Evolutionary conservation across 305 asterid species (phyloP), one percentile per base, ranked within the genome.

Genomic region (Ilex paraguariensis): DNA sequence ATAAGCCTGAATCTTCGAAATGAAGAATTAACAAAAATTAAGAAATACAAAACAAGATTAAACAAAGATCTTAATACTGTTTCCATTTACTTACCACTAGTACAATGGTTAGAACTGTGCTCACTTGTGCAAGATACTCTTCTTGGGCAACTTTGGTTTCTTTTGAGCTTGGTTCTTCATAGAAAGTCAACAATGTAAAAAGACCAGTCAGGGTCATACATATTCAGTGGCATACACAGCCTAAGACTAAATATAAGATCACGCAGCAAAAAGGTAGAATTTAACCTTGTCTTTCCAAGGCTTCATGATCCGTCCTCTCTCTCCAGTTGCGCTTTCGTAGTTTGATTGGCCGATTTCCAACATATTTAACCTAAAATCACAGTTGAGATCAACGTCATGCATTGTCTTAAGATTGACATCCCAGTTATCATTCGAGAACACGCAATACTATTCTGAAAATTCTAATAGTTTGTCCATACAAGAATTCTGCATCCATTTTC

Each of bases 301-400:
- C 96, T 2, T 81, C 87, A 28, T 40, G 54, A 72, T 90, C 96
- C 49, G 90, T 90, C 79, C 95, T 85, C 60, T 90, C 94, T 33
- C 75, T 83, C 98, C 98, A 93, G 53, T 86, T 90, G 76, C 98
- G 85, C 85, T 93, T 93, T 13, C 87, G 87, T 65, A 90, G 96
- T 73, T 90, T 90, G 64, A 93, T 82, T 11, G 98, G 97, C 30
- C 97, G 84, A 63, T 93, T 90, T 48, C 98, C 98, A 30, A 90
- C 97, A 62, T 93, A 93, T 71, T 93, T 93, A n/a, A 66, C 97
- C 98, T 93, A 80, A 49, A 64, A 63, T 54, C 33, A 57, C 32
- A 40, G 40, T 17, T 11, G 10, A 54, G 14, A 36, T 39, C 21
- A 44, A 12, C 33, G 13, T 54, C n/a, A 54, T 12, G 52, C 57